Evolutionary conservation across 768 basidiomycete species (phyloP).

Genomic region (Chalciporus piperatus): DNA sequence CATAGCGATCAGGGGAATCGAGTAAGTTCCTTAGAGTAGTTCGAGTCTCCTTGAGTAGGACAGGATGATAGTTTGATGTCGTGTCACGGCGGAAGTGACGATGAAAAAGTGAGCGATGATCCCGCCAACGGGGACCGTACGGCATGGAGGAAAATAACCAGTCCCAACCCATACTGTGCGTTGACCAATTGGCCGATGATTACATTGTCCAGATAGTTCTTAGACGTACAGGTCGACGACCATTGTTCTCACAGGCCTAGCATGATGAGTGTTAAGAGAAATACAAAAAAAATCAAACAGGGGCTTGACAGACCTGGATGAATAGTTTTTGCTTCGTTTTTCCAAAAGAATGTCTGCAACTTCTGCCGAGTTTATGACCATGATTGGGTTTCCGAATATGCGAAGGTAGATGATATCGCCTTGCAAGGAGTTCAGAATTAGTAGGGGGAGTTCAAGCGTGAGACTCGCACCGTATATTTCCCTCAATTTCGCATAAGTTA

Average conservation of each 20-base stretch:
- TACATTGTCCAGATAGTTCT: neutral
- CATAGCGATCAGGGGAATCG: slow-evolving; percentile 35
- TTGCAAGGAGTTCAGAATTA: slow-evolving; percentile 13
- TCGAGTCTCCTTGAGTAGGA: slow-evolving; percentile 35
- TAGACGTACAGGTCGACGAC: slow-evolving; percentile 39
- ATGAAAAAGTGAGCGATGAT: slow-evolving; percentile 39
- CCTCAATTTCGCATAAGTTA: slow-evolving; percentile 45
- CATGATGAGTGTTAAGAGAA: neutral
- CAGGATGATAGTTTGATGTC: slow-evolving; percentile 25
- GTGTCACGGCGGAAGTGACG: slow-evolving; percentile 34
- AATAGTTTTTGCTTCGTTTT: slow-evolving; percentile 43
- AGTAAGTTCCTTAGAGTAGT: slow-evolving; percentile 38
- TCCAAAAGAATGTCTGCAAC: slow-evolving; percentile 45
- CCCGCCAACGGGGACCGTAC: slow-evolving; percentile 36
- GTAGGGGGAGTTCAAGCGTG: neutral
- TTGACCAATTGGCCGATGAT: neutral
- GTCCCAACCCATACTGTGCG: slow-evolving; percentile 43
- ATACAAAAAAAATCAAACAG: neutral
- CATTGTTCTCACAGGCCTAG: slow-evolving; percentile 42
- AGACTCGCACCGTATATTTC: slow-evolving; percentile 37
- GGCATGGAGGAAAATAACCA: slow-evolving; percentile 44
- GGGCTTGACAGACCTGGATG: slow-evolving; percentile 29
- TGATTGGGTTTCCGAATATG: slow-evolving; percentile 44
- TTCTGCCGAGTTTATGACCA: slow-evolving; percentile 43
- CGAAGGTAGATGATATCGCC: slow-evolving; percentile 48